Conservation (phyloP, 306 rosid genomes). For the Cicer pinnatifidum region DNA sequence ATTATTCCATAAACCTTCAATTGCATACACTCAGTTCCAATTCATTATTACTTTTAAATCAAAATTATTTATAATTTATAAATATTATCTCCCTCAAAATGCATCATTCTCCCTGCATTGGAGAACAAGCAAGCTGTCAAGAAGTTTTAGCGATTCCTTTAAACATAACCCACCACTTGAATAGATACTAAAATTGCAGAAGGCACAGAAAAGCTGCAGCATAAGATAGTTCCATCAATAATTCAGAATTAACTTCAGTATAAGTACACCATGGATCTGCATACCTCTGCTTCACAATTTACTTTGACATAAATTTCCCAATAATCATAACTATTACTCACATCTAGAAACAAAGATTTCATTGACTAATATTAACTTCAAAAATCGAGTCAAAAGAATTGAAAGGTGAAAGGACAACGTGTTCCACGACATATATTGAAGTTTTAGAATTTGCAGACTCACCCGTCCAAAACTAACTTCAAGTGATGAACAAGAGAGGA, state of each 20-base stretch:
- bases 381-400: slow-evolving; percentile 2
- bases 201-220: neutral
- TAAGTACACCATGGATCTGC: slow-evolving; percentile 17
- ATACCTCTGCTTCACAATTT: slow-evolving; percentile 24
- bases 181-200: slow-evolving; percentile 14
- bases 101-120: neutral
- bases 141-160: slow-evolving; percentile 20
- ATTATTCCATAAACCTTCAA: slow-evolving; percentile 25
- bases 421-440: neutral
- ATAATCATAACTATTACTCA: slow-evolving; percentile 36
- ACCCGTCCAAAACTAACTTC: slow-evolving; percentile 98
- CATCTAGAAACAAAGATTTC: slow-evolving; percentile 33
- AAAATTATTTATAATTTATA: neutral
- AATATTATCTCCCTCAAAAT: slow-evolving; percentile 24
- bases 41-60: slow-evolving; percentile 7
- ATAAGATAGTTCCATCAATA: slow-evolving; percentile 31
- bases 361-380: slow-evolving; percentile 2
- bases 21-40: slow-evolving; percentile 1
- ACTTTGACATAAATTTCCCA: slow-evolving; percentile 16
- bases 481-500: slow-evolving; percentile 98
- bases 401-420: neutral
- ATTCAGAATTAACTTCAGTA: neutral
- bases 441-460: slow-evolving; percentile 43
- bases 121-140: slow-evolving; percentile 30
- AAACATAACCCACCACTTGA: slow-evolving; percentile 16